phyloP scores from a whole-genome alignment of 352 stramenopile genomes.

The Globisporangium carolinianum region DNA sequence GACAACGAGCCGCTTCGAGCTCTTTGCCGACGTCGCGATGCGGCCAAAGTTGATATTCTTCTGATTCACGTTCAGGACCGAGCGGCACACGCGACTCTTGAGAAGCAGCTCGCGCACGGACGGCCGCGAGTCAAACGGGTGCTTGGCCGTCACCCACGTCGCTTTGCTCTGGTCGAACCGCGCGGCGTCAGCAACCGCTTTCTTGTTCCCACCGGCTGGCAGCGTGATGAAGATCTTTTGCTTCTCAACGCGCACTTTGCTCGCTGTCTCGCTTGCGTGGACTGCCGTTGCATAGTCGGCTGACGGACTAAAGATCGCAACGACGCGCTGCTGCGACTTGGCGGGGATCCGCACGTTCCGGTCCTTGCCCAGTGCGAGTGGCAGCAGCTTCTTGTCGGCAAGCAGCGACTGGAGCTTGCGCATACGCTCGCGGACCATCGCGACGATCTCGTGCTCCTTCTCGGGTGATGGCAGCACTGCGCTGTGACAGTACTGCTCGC shows the following conservation, averaged over 20 bases:
- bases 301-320: conserved; percentile 68
- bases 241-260: conserved; percentile 77
- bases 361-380: conserved; percentile 61
- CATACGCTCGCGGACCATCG: conserved; percentile 64
- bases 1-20: conserved; percentile 79
- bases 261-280: conserved; percentile 23
- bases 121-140: conserved; percentile 71
- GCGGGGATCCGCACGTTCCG: conserved; percentile 71
- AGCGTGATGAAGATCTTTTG: conserved; percentile 86
- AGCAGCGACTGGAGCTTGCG: conserved; percentile 63
- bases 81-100: conserved; percentile 79
- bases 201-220: conserved; percentile 80
- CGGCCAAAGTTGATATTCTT: conserved; percentile 91
- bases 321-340: conserved; percentile 71
- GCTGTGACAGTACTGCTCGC: conserved; percentile 67
- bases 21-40: conserved; percentile 81
- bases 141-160: conserved; percentile 62
- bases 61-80: conserved; percentile 87
- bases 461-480: conserved; percentile 39
- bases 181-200: conserved; percentile 48
- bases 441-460: conserved; percentile 76
- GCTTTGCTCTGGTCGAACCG: conserved; percentile 55
- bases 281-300: conserved; percentile 19
- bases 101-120: conserved; percentile 82
- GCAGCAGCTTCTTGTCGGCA: conserved; percentile 60